Percentiles rank a stretch among this genome's conserved stretches.
Conservation (phyloP, 768 basidiomycete genomes). For the Guyanaporus albipodus region DNA sequence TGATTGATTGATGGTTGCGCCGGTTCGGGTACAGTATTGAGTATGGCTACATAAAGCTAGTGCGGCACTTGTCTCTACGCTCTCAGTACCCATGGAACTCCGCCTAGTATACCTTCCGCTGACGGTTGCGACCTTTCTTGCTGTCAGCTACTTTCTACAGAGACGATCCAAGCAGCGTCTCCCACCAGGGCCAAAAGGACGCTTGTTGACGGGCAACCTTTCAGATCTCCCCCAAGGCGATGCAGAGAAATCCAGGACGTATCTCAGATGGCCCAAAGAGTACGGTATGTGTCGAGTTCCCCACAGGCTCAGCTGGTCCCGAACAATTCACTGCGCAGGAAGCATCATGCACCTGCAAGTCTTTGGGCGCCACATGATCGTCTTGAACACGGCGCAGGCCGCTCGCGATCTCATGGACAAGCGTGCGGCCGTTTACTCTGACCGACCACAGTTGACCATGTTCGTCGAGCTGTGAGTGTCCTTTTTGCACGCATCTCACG, state of each 20-base stretch:
- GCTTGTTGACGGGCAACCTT: neutral
- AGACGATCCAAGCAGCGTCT: neutral
- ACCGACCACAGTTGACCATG: slow-evolving; percentile 2
- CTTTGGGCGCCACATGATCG: neutral
- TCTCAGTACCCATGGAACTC: slow-evolving; percentile 6
- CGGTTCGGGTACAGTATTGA: no score
- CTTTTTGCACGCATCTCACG: neutral
- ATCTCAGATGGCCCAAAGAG: neutral
- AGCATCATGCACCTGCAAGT: neutral
- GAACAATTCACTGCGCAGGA: neutral
- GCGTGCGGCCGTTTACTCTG: slow-evolving; percentile 1
- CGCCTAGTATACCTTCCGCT: neutral
- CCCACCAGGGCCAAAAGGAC: slow-evolving; percentile 5
- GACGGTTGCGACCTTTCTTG: neutral
- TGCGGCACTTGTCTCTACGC: no score
- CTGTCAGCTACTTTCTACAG: neutral
- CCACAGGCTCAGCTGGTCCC: neutral
- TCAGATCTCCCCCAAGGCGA: neutral
- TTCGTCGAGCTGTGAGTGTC: slow-evolving; percentile 2
- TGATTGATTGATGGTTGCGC: no score
- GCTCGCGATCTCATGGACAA: slow-evolving; percentile 6
- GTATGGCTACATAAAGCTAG: no score
- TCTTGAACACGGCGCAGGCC: slow-evolving; percentile 1
- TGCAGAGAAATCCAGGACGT: neutral
- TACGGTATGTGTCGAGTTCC: neutral